phyloP scores from a whole-genome alignment of 2,329 filamentous ascomycete species.

The Neoascochyta sp. region DNA sequence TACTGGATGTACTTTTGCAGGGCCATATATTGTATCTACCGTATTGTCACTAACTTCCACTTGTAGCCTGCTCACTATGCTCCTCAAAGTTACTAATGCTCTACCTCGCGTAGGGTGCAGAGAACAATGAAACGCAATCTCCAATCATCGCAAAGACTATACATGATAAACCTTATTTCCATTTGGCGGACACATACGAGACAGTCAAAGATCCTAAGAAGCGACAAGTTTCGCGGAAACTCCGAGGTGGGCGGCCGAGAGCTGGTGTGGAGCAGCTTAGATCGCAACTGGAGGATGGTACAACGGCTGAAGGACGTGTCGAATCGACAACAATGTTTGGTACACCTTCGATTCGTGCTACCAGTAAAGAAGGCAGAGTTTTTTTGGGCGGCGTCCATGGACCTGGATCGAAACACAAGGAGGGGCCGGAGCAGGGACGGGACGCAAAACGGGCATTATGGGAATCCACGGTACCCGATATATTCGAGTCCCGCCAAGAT shows the following conservation, averaged over 20 bases:
- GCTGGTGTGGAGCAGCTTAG: slow-evolving; percentile 14
- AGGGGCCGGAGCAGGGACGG: too few species aligned
- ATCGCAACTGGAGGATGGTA: slow-evolving; percentile 8
- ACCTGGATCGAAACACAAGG: too few species aligned
- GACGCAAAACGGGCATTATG: too few species aligned
- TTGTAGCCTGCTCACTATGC: slow-evolving; percentile 48
- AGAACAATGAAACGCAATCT: slow-evolving; percentile 11
- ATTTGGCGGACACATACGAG: slow-evolving; percentile 8
- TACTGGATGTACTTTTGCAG: slow-evolving; percentile 14
- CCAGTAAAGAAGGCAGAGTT: too few species aligned
- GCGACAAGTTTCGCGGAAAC: slow-evolving; percentile 11
- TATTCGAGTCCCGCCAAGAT: too few species aligned
- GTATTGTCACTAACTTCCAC: slow-evolving; percentile 29
- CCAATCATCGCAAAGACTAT: slow-evolving; percentile 10
- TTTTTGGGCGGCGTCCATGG: too few species aligned
- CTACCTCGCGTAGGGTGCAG: slow-evolving; percentile 19
- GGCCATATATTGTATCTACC: slow-evolving; percentile 24
- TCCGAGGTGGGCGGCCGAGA: slow-evolving; percentile 14
- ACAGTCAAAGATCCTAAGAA: slow-evolving; percentile 11
- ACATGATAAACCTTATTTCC: slow-evolving; percentile 9
- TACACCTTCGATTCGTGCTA: too few species aligned
- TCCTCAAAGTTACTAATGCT: slow-evolving; percentile 49
- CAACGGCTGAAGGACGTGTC: too few species aligned
- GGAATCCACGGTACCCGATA: too few species aligned
- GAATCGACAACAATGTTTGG: too few species aligned